Evolutionary conservation across 1,139 yeast genomes (phyloP).

Genomic region (Zygosaccharomyces pseudobailii): DNA sequence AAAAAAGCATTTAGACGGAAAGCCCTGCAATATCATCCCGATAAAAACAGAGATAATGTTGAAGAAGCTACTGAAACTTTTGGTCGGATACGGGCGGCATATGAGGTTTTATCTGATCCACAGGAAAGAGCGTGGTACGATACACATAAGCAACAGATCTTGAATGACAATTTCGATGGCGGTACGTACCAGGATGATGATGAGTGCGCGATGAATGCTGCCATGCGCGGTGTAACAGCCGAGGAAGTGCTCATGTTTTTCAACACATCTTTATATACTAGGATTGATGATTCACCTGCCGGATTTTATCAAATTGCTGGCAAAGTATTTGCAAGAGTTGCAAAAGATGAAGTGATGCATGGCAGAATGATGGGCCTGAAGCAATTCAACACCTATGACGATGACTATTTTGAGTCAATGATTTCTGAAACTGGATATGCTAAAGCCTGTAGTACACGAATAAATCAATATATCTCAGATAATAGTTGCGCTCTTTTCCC

Average conservation of each 20-base stretch:
- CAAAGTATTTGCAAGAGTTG: constrained; percentile 64
- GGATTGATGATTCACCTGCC: constrained; percentile 54
- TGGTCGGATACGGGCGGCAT: constrained; percentile 81
- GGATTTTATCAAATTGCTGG: constrained; percentile 69
- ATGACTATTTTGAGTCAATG: constrained; percentile 38
- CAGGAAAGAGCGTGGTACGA: constrained; percentile 97
- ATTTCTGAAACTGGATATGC: constrained; percentile 30
- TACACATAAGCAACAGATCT: constrained; percentile 69
- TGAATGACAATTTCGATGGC: constrained; percentile 46
- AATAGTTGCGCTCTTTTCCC: constrained; percentile 52
- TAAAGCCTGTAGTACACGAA: constrained; percentile 23
- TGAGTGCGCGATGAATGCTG: constrained; percentile 41
- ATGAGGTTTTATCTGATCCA: constrained; percentile 87
- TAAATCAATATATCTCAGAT: constrained; percentile 40
- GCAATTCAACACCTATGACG: constrained; percentile 48
- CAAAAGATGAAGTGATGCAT: constrained; percentile 74
- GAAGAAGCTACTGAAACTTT: constrained; percentile 82
- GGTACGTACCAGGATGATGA: constrained; percentile 24
- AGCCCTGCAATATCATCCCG: constrained; percentile 86
- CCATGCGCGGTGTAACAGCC: constrained; percentile 57
- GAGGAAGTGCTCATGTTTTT: constrained; percentile 72
- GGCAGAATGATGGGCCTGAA: constrained; percentile 59
- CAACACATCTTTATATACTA: constrained; percentile 61
- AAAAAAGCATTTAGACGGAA: constrained; percentile 84
- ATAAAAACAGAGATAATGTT: constrained; percentile 75